Evolutionary conservation across 495 filamentous ascomycete genomes (phyloP), one percentile per base, ranked within the genome.

Genomic region (Hypoxylon subgilvum): DNA sequence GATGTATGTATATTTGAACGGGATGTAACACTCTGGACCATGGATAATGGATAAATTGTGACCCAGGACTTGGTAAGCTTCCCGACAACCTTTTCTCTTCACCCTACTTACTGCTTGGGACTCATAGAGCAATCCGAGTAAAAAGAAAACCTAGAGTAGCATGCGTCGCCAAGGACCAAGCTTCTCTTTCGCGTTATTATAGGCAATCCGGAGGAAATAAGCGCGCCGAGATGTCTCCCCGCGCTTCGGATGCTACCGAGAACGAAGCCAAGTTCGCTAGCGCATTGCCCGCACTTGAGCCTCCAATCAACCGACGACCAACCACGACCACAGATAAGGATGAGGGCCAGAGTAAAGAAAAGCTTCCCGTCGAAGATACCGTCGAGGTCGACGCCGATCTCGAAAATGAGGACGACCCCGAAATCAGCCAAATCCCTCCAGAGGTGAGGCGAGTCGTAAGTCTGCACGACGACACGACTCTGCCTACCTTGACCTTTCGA

Each of bases 401-500:
- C 13, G 63, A 70, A n/a, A 38, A 51, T 27, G 73, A 78, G 18
- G 64, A 79, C n/a, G 69, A 80, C 48, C 76, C 75, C 10, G 72
- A 79, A 46, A 74, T 82, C 41, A 73, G 67, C 19, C 74, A 78
- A 31, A 70, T 82, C 12, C 78, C 79, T 3, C 59, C 68, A 6
- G 70, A 78, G 45, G 80, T 85, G 2, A 76, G 82, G 14, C 76
- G 79, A 30, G 67, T 83, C 35, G 77, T 83, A 47, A 79, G 73
- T 65, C 67, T 83, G 52, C 74, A 71, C 17, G 80, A 84, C 52
- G 80, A 85, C 54, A 73, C 80, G 1, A 75, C 64, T 3, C 61
- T 80, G 4, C 77, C 79, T 2, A 81, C 79, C 7, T 68, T 84
- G 12, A 84, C 81, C 10, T 84, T 85, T 61, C 77, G 82, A 19